Evolutionary conservation across 306 rosid species (phyloP).

Genomic region (Castanea crenata): DNA sequence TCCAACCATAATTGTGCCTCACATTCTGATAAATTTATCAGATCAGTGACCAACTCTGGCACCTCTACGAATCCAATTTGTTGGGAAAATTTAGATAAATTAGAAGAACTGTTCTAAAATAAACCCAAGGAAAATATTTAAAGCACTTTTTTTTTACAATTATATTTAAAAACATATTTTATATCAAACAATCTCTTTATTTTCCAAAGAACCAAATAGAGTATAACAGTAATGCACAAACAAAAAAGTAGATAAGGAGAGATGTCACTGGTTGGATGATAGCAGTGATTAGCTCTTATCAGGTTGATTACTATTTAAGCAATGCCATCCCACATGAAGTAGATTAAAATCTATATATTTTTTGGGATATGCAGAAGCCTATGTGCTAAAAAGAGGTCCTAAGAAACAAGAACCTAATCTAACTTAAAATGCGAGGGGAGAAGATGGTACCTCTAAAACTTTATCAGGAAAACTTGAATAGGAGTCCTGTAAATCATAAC

Average conservation of each 20-base stretch:
- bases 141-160: background rate
- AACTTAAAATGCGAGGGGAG: background rate
- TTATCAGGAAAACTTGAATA: slow-evolving; percentile 83
- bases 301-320: too few relatives aligned
- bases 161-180: too few relatives aligned
- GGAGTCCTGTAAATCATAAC: slow-evolving; percentile 63
- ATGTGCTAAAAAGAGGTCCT: background rate
- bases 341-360: too few relatives aligned
- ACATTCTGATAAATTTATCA: background rate
- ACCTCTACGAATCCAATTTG: background rate
- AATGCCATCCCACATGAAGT: too few relatives aligned
- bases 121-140: background rate
- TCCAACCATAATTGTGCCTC: too few relatives aligned
- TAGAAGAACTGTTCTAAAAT: background rate
- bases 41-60: background rate
- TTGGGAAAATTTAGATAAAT: background rate
- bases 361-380: background rate
- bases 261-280: background rate
- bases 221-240: background rate
- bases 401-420: background rate
- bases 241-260: background rate
- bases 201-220: background rate
- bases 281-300: background rate
- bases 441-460: slow-evolving; percentile 75
- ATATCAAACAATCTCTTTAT: background rate